Base-by-base conservation (phyloP, 1,139 yeast genomes). In the Blastobotrys capitulatus region DNA sequence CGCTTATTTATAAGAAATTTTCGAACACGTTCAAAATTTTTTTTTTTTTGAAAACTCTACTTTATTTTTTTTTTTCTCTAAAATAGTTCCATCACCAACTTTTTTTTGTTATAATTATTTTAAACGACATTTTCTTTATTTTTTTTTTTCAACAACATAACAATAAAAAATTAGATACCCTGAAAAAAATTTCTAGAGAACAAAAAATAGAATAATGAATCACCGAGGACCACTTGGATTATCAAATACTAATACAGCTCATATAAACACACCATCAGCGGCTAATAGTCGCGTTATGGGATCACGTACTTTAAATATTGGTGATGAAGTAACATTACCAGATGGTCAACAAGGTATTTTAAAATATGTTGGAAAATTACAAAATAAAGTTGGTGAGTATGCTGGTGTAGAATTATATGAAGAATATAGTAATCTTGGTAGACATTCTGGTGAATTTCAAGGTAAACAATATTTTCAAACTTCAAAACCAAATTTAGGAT, bases 331-430 rank as follows among this genome's bases (percentile, higher is more conserved):
- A 31, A 58, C 59, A n/a, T 61, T 70, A 13, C 74, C 75, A 0
- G 70, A 68, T 22, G 74, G 73, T 42, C 65, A 65, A 51, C 57
- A 56, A 10, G 97, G 94, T 1, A 73, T 82, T 15, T 71, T 92
- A 47, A 74, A 82, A 55, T 92, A 79, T 65, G 73, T 82, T 25
- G 97, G 97, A 0, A 71, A 78, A 1, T 87, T 92, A 20, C 77
- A 80, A 31, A 85, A 84, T 27, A 88, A 86, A 60, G 67, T 70
- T 6, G 96, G 96, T 0, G 71, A 74, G n/a, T 92, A 83, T 69
- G 96, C 90, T 4, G 98, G 98, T 0, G 76, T 92, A 4, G 97
- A 92, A 63, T 71, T 92, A 43, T 61, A 77, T 10, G 90, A 87
- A 2, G 79, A 84, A 5, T 82, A 83, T 19, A 70, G 75, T 1